phyloP scores from a whole-genome alignment of 2,329 filamentous ascomycete species.

The Ascochyta pisi region DNA sequence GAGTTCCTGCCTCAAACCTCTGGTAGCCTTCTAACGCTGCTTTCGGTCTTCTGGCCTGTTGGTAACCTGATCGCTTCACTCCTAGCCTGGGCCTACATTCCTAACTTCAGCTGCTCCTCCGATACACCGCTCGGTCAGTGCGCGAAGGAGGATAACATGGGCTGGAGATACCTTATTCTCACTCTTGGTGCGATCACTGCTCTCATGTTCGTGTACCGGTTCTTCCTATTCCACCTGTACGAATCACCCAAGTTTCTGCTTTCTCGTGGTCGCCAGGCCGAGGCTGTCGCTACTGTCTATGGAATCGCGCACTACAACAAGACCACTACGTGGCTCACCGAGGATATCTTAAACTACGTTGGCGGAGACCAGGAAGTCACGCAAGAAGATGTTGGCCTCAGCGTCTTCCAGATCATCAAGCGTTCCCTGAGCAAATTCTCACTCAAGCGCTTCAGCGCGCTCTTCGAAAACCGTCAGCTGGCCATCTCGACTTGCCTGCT shows the following conservation, averaged over 20 bases:
- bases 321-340: slow-evolving; percentile 63
- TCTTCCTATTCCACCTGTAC: slow-evolving; percentile 80
- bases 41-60: slow-evolving; percentile 88
- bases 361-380: slow-evolving; percentile 57
- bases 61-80: slow-evolving; percentile 72
- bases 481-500: slow-evolving; percentile 60
- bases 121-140: slow-evolving; percentile 45
- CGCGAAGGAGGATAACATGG: slow-evolving; percentile 64
- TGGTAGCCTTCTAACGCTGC: slow-evolving; percentile 75
- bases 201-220: slow-evolving; percentile 77
- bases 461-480: slow-evolving; percentile 61
- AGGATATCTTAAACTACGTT: slow-evolving; percentile 66
- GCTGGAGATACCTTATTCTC: slow-evolving; percentile 77
- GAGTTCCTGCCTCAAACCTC: slow-evolving; percentile 81
- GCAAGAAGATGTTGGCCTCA: slow-evolving; percentile 48
- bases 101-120: slow-evolving; percentile 63
- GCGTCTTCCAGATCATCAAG: slow-evolving; percentile 59
- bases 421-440: slow-evolving; percentile 72
- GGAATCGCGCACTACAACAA: slow-evolving; percentile 76
- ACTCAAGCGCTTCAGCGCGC: slow-evolving; percentile 68
- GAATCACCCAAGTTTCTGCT: slow-evolving; percentile 88
- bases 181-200: slow-evolving; percentile 76
- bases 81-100: slow-evolving; percentile 78
- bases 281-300: slow-evolving; percentile 81
- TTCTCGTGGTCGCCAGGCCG: slow-evolving; percentile 74